Conservation (phyloP, 495 filamentous ascomycete genomes). For the Penicillium steckii region DNA sequence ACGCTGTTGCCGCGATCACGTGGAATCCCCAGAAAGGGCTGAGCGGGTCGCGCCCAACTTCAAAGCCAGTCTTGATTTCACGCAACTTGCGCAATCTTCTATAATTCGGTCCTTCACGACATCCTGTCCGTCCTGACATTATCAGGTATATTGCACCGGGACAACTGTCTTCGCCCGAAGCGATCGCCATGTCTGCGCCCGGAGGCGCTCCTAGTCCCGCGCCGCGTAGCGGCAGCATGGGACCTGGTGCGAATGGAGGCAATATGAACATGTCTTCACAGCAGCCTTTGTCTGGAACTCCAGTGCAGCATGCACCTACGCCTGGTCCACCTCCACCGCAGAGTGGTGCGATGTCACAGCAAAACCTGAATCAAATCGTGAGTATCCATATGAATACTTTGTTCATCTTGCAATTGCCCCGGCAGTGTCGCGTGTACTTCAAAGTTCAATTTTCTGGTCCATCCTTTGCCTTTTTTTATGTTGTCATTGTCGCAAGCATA, state of each 20-base stretch:
- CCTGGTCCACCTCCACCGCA: slow-evolving; percentile 40
- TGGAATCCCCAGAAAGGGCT: not conserved
- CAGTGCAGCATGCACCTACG: slow-evolving; percentile 36
- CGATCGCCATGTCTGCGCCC: slow-evolving; percentile 43
- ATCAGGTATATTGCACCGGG: not conserved
- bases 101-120: not conserved
- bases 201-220: slow-evolving; percentile 49
- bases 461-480: not conserved
- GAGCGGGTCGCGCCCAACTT: not conserved
- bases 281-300: slow-evolving; percentile 39
- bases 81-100: slow-evolving; percentile 1
- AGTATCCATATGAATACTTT: slow-evolving; percentile 33
- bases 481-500: not conserved
- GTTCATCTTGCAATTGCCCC: not conserved
- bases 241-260: slow-evolving; percentile 41
- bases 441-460: not conserved
- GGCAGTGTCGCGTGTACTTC: not conserved
- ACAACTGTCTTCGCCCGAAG: not conserved
- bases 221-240: slow-evolving; percentile 53
- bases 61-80: slow-evolving; percentile 25
- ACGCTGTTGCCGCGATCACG: not conserved
- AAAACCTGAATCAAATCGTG: slow-evolving; percentile 96
- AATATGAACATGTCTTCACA: slow-evolving; percentile 54
- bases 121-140: not conserved
- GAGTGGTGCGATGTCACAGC: slow-evolving; percentile 62